Conservation (phyloP, 495 filamentous ascomycete species). For the Geopyxis carbonaria region DNA sequence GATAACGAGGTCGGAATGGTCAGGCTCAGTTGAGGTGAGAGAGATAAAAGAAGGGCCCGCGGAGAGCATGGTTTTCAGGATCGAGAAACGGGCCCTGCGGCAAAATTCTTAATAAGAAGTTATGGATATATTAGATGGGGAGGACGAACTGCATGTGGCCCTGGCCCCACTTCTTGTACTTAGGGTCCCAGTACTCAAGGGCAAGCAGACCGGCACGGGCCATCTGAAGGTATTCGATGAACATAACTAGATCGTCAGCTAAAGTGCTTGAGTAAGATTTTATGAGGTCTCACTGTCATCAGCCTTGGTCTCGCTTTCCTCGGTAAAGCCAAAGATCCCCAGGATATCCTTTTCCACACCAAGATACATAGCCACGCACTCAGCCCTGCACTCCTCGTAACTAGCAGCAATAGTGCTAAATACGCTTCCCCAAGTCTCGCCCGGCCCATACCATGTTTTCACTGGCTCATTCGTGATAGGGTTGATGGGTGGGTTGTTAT, state of each 20-base stretch:
- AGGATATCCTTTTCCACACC: slow-evolving; percentile 77
- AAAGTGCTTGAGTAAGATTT: too few species aligned
- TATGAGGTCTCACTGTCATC: slow-evolving; percentile 77
- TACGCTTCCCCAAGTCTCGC: slow-evolving; percentile 84
- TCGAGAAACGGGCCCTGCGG: slow-evolving; percentile 86
- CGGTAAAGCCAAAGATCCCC: slow-evolving; percentile 78
- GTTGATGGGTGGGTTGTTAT: slow-evolving; percentile 57
- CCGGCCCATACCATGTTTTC: slow-evolving; percentile 76
- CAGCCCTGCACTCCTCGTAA: slow-evolving; percentile 67
- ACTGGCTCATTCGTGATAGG: slow-evolving; percentile 63
- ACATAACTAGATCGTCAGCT: slow-evolving; percentile 41
- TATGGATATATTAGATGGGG: too few species aligned
- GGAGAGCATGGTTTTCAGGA: slow-evolving; percentile 65
- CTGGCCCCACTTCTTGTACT: slow-evolving; percentile 82
- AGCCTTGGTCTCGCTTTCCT: slow-evolving; percentile 54
- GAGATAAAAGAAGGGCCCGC: slow-evolving; percentile 70
- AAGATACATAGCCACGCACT: slow-evolving; percentile 79
- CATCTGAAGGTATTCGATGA: slow-evolving; percentile 76
- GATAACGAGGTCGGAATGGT: slow-evolving; percentile 67
- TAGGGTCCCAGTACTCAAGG: slow-evolving; percentile 39
- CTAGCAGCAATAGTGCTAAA: slow-evolving; percentile 72
- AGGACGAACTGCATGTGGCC: slow-evolving; percentile 88
- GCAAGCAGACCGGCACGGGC: slow-evolving; percentile 71
- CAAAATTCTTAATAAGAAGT: too few species aligned
- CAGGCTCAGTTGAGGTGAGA: slow-evolving; percentile 53